A percentile compares a stretch with the other conserved stretches of the same genome.
These are phyloP conservation scores for Hyphodiscus sp. DNA, from an alignment of 2,329 filamentous ascomycete genomes.

Conservation along the genomic window DNA sequence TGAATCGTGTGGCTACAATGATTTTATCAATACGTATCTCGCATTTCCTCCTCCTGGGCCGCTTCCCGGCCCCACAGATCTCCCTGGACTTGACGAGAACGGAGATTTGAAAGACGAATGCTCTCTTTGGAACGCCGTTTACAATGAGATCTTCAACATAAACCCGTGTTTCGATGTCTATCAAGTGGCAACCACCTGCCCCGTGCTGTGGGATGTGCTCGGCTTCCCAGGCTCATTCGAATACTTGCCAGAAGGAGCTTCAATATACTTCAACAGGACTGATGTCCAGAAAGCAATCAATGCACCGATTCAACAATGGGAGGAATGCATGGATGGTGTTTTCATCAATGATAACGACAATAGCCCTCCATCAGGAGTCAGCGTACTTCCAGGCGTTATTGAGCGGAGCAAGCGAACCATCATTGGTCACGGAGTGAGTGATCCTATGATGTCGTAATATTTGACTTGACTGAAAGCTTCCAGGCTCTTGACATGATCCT, in stretches of 20 bases:
- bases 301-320: background rate
- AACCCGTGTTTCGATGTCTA: slow-evolving; percentile 82
- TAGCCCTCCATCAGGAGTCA: slow-evolving; percentile 47
- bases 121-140: slow-evolving; percentile 50
- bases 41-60: slow-evolving; percentile 61
- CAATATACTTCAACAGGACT: slow-evolving; percentile 54
- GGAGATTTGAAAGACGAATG: slow-evolving; percentile 41
- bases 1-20: slow-evolving; percentile 54
- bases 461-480: background rate
- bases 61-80: slow-evolving; percentile 15
- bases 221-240: slow-evolving; percentile 58
- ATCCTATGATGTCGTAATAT: too few relatives aligned
- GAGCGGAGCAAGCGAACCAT: slow-evolving; percentile 67
- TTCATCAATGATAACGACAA: slow-evolving; percentile 44
- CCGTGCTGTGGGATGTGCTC: slow-evolving; percentile 61
- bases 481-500: slow-evolving; percentile 43
- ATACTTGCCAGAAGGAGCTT: slow-evolving; percentile 47
- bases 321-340: slow-evolving; percentile 44
- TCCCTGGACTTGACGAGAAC: slow-evolving; percentile 38
- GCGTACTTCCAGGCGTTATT: slow-evolving; percentile 62
- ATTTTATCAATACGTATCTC: slow-evolving; percentile 54
- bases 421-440: slow-evolving; percentile 59
- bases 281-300: slow-evolving; percentile 54
- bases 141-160: slow-evolving; percentile 35
- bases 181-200: slow-evolving; percentile 66